Conservation (phyloP, 768 basidiomycete genomes). For the Coprinopsis sp. region DNA sequence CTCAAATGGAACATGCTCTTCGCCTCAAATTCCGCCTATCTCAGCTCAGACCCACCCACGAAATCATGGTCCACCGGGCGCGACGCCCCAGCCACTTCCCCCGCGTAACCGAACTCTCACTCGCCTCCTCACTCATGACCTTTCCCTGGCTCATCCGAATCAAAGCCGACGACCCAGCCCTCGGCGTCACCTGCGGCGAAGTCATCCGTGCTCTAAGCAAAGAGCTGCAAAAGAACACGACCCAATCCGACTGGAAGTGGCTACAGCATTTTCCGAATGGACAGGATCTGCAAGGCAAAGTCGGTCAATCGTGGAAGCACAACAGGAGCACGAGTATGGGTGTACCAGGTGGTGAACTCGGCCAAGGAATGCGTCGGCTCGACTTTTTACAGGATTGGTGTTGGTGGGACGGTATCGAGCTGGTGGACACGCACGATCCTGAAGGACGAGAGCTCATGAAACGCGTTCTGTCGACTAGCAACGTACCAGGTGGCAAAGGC, state of each 20-base stretch:
- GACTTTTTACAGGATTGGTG: conserved; percentile 61
- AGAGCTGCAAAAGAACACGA: conserved; percentile 47
- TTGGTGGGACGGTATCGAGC: conserved; percentile 59
- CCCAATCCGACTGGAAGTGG: conserved; percentile 44
- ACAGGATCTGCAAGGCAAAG: conserved; percentile 30
- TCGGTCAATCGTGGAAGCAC: conserved; percentile 51
- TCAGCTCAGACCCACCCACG: conserved; percentile 53
- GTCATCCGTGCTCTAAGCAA: conserved; percentile 53
- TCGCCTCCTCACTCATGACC: conserved; percentile 43
- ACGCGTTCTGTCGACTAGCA: conserved; percentile 31
- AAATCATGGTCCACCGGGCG: conserved; percentile 68
- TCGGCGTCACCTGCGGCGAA: conserved; percentile 72
- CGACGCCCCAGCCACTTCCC: conserved; percentile 70
- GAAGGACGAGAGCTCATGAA: background rate
- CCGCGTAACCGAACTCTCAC: conserved; percentile 52
- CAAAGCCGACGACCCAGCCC: conserved; percentile 54
- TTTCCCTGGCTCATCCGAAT: conserved; percentile 77
- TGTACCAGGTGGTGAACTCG: conserved; percentile 67
- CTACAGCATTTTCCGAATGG: background rate
- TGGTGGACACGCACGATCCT: conserved; percentile 29
- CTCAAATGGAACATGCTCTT: conserved; percentile 77
- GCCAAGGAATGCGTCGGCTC: conserved; percentile 56
- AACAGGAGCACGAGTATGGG: conserved; percentile 62
- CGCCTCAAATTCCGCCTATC: conserved; percentile 52
- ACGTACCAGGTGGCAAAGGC: conserved; percentile 24